These are phyloP conservation scores for Penicillium cosmopolitanum DNA, from an alignment of 495 filamentous ascomycete genomes.

Conservation along the genomic window DNA sequence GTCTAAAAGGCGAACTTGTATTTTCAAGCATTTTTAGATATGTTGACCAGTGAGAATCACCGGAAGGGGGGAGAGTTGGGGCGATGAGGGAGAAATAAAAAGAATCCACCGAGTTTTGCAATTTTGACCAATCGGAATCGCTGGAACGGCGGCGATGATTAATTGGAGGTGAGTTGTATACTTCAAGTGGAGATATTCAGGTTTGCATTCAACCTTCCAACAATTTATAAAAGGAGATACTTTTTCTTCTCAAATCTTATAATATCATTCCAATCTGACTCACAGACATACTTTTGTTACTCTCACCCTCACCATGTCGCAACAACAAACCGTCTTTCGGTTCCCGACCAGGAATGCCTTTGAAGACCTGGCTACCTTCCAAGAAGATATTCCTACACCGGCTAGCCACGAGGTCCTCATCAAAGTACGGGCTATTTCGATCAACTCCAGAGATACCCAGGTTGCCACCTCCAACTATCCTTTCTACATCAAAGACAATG, in stretches of 20 bases:
- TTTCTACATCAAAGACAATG: conserved; percentile 54
- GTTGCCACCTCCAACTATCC: conserved; percentile 51
- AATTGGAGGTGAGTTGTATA: background rate
- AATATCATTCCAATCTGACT: background rate
- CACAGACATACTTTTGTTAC: background rate
- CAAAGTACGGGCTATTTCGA: conserved; percentile 46
- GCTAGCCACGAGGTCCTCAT: conserved; percentile 50
- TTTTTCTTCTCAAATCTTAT: background rate
- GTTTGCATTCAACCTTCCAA: background rate
- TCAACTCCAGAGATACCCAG: conserved; percentile 57
- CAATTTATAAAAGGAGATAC: background rate
- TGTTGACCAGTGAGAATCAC: background rate
- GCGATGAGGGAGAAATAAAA: background rate
- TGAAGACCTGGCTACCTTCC: conserved; percentile 3
- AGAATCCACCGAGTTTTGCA: background rate
- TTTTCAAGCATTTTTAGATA: background rate
- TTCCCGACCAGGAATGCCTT: conserved; percentile 11
- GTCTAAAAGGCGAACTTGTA: background rate
- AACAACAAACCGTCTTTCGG: conserved; percentile 23
- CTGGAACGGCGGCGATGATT: too few relatives aligned
- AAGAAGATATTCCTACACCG: conserved; percentile 30
- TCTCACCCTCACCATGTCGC: conserved; percentile 1
- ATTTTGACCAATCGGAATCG: conserved; percentile 2
- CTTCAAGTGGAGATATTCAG: background rate
- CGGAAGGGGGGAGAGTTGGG: background rate